Conservation (phyloP, 176 grass and related monocot genomes). For the Carex myosuroides region DNA sequence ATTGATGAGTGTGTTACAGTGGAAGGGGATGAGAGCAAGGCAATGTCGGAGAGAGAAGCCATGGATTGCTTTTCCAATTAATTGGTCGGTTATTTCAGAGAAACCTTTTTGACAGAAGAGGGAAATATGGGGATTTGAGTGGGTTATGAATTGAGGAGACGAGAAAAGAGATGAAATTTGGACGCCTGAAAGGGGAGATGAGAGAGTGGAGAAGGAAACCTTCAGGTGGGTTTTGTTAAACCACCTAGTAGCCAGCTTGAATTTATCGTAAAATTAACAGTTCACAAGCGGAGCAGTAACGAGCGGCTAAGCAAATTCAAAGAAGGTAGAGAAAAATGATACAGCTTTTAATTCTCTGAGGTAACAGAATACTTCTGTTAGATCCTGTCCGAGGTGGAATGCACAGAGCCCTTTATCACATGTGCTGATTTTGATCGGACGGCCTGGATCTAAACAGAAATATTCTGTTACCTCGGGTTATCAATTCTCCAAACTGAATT, state of each 20-base stretch:
- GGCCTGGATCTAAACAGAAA: no score
- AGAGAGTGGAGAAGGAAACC: not conserved
- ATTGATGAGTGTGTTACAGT: conserved; percentile 57
- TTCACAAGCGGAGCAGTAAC: not conserved
- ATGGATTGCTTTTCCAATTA: conserved; percentile 41
- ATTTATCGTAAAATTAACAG: not conserved
- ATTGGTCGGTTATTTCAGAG: conserved; percentile 29
- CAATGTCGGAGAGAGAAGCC: conserved; percentile 30
- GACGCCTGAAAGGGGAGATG: not conserved
- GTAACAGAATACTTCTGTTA: no score
- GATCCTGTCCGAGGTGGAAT: no score
- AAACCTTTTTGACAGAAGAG: conserved; percentile 41
- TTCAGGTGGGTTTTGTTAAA: not conserved
- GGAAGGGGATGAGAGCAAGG: conserved; percentile 46
- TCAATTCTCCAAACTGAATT: no score
- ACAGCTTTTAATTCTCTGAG: no score
- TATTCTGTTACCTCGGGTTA: no score
- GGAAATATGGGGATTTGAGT: conserved; percentile 43
- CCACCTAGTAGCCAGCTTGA: conserved; percentile 8
- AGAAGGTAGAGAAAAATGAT: no score
- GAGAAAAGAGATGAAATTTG: not conserved
- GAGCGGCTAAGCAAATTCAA: not conserved
- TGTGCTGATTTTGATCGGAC: no score
- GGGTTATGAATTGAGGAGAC: conserved; percentile 21
- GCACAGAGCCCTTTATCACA: no score